Percentiles rank a stretch among this genome's conserved stretches.
phyloP scores from a whole-genome alignment of 2,329 filamentous ascomycete genomes.

The Grosmannia huntii region DNA sequence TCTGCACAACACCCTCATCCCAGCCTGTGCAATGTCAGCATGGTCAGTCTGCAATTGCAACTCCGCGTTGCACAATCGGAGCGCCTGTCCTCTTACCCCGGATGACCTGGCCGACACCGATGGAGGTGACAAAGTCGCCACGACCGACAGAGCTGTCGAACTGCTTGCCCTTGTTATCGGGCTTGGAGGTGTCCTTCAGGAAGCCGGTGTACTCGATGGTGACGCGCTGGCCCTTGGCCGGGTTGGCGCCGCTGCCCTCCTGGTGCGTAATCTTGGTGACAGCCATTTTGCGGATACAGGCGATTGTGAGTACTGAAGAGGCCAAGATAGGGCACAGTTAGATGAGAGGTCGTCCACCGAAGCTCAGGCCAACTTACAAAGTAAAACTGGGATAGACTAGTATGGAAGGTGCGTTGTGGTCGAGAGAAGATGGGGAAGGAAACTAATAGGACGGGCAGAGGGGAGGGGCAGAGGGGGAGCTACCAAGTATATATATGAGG shows the following conservation, averaged over 20 bases:
- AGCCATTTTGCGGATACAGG: conserved; percentile 44
- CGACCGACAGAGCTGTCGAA: conserved; percentile 79
- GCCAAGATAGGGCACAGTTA: not conserved
- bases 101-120: conserved; percentile 79
- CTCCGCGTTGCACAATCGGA: not conserved
- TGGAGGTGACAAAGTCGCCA: conserved; percentile 61
- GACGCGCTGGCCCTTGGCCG: conserved; percentile 57
- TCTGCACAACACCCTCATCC: conserved; percentile 74
- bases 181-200: conserved; percentile 53
- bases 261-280: conserved; percentile 55
- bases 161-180: conserved; percentile 57
- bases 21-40: conserved; percentile 39
- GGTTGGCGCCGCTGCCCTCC: conserved; percentile 49
- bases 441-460: not conserved
- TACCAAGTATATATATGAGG: conserved; percentile 1
- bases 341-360: not conserved
- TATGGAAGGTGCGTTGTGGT: not conserved
- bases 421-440: not conserved
- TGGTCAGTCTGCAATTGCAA: not conserved
- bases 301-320: not conserved
- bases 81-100: conserved; percentile 42
- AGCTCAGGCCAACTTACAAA: not conserved
- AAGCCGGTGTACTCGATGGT: conserved; percentile 87
- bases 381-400: not conserved
- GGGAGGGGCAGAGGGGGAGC: not conserved